phyloP scores from a whole-genome alignment of 192 early-diverging fungal genomes.

The Podila minutissima region DNA sequence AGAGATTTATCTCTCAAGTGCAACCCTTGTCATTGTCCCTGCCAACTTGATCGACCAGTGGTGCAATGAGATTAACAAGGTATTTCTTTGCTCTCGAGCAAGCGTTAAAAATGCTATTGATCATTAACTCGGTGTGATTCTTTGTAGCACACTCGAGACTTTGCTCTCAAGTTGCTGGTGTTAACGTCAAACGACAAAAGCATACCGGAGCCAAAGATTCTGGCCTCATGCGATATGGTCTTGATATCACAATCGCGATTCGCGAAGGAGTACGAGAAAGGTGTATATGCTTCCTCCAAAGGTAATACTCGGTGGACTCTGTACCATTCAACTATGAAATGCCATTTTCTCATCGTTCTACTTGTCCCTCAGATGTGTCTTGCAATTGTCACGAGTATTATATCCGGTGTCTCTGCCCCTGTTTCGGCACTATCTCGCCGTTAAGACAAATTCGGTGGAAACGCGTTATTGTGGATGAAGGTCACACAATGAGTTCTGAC shows the following conservation, averaged over 20 bases:
- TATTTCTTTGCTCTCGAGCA: conserved; percentile 1
- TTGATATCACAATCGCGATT: conserved; percentile 74
- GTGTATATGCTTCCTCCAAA: conserved; percentile 25
- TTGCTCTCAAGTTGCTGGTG: conserved; percentile 51
- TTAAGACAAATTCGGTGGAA: conserved; percentile 80
- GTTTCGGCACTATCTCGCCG: conserved; percentile 62
- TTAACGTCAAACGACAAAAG: conserved; percentile 52
- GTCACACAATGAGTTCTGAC: conserved; percentile 73
- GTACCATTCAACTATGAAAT: no score
- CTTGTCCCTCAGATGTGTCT: background rate
- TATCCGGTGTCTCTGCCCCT: conserved; percentile 16
- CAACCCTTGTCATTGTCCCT: conserved; percentile 72
- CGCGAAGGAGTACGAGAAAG: conserved; percentile 64
- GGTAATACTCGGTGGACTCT: conserved; percentile 1
- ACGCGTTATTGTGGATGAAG: conserved; percentile 86
- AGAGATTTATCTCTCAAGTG: conserved; percentile 67
- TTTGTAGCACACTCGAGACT: conserved; percentile 63
- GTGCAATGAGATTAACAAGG: conserved; percentile 81
- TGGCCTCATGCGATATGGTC: conserved; percentile 75
- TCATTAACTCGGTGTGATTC: no score
- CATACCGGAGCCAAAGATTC: conserved; percentile 60
- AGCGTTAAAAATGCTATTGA: no score
- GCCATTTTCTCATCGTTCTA: background rate
- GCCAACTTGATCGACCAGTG: conserved; percentile 73
- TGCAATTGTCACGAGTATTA: conserved; percentile 12